Conservation (phyloP, 768 basidiomycete genomes). For the Neoboletus subvelutipes region DNA sequence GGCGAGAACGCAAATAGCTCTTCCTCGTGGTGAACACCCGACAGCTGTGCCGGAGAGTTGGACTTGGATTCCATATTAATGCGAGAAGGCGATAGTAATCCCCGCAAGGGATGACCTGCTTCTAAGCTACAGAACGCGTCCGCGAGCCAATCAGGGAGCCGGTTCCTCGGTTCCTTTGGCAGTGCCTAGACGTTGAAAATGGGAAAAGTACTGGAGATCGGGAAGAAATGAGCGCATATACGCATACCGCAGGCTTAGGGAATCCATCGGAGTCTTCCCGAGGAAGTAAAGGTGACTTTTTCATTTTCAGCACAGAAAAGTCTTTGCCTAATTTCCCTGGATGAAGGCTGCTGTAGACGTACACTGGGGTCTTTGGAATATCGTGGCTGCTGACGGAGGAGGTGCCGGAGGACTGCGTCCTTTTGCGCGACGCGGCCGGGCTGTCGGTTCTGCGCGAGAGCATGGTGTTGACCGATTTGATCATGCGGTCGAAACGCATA, state of each 20-base stretch:
- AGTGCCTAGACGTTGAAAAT: constrained; percentile 18
- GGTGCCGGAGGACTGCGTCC: constrained; percentile 42
- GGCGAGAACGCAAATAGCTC: constrained; percentile 31
- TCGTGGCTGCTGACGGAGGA: constrained; percentile 45
- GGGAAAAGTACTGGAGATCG: constrained; percentile 11
- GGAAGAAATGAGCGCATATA: constrained; percentile 28
- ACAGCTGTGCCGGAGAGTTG: constrained; percentile 1
- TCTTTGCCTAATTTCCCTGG: constrained; percentile 37
- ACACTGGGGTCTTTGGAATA: constrained; percentile 41
- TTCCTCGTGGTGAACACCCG: constrained; percentile 13
- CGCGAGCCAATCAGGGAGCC: constrained; percentile 57
- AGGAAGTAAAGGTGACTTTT: constrained; percentile 1
- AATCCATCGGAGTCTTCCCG: constrained; percentile 8
- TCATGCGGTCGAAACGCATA: constrained; percentile 64
- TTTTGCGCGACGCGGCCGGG: constrained; percentile 28
- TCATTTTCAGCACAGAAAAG: constrained; percentile 47
- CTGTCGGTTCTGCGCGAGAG: constrained; percentile 23
- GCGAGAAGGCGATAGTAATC: constrained; percentile 27
- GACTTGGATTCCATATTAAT: constrained; percentile 2
- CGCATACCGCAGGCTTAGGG: constrained; percentile 24
- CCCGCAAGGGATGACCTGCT: constrained; percentile 35
- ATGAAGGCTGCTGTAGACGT: constrained; percentile 38
- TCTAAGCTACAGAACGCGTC: constrained; percentile 49
- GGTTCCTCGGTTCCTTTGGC: constrained; percentile 21
- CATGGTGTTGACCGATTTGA: constrained; percentile 53